Base-by-base conservation (phyloP, 2,329 filamentous ascomycete genomes). In the Fusarium nisikadoi region DNA sequence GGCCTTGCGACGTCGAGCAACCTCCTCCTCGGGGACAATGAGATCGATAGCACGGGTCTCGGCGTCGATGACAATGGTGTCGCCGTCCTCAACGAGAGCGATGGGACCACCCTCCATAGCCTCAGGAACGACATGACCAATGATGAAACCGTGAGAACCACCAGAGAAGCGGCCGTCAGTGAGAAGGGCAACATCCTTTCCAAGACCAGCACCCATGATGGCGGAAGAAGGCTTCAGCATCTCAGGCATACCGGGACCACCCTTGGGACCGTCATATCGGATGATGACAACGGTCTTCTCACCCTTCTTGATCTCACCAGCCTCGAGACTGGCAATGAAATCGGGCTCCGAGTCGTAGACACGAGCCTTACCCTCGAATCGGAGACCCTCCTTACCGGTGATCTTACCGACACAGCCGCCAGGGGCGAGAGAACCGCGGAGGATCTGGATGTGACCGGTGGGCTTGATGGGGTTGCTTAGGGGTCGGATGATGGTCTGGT, bases 211-310 rank as follows among this genome's bases (percentile, higher is more conserved):
- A 59, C 95, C 95, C 94, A 97, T 97, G 78, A 98, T 93, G 54
- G 94, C 94, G 1, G 93, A 94, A 58, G 90, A 93, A n/a, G 95
- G 94, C 86, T 97, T 97, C 70, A 98, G 86, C 87, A 97, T 95
- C 84, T 98, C 95, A 36, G 94, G 95, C 92, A 98, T 98, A 64
- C 95, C 95, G 2, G 95, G 95, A 0, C 95, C 95, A 73, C 95
- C 95, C 84, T 95, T 97, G 68, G 95, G 95, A 1, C 95, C 95
- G 80, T 97, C 95, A 81, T 97, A 97, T 56, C 95, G 93, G 77
- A 98, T 95, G 62, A 97, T 91, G 57, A 97, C 89, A 35, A 97
- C 95, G 2, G 95, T 91, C 83, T 97, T 96, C 82, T 97, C 93
- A 72, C 91, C 92, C 80, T 92, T 91, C 74, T 94, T 94, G 77